Evolutionary conservation across 768 basidiomycete genomes (phyloP), one percentile per base, ranked within the genome.

Genomic region (Tulasnella sp.): DNA sequence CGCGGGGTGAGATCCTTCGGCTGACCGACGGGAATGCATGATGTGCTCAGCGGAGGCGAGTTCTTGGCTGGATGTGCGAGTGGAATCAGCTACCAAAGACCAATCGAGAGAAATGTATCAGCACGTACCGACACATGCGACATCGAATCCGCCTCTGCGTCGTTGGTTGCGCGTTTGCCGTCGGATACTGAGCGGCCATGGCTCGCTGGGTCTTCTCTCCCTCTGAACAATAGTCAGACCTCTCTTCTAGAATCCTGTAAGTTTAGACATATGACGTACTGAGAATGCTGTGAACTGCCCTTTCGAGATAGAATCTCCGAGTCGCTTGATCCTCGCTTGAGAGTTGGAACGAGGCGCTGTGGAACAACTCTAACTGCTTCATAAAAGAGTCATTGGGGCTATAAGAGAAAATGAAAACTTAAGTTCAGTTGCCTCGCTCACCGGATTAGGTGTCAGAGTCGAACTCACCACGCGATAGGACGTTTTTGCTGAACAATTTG

Each of bases 31-130:
- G 82, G 97, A 95, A 84, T 96, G 93, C 72, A 96, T 89, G 94
- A 98, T 95, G 84, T 98, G 94, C 83, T 96, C 95, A n/a, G 93
- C 88, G 0, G 94, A 90, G 0, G 96, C 96, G 19, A 98, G 88
- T 82, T 95, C 94, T 80, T 92, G 91, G 83, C 95, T 92, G 77
- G 12, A 79, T n/a, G 80, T 10, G 39, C 39, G 40, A 79, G 44
- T 76, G 77, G 71, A 46, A 75, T 36, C 18, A 40, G 27, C 19
- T 19, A 56, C n/a, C 42, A 73, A 48, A 36, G 46, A 42, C 3
- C 18, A 4, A 6, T 73, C 21, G 4, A 21, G 10, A 74, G 7
- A 56, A 39, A 7, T 31, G 48, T 24, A 14, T 31, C 18, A 39
- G 73, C 34, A 81, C 88, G 74, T 80, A 92, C 93, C 94, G 88